These are phyloP conservation scores for Exophiala phaeomuriformis DNA, from an alignment of 2,329 filamentous ascomycete species.

Conservation along the genomic window DNA sequence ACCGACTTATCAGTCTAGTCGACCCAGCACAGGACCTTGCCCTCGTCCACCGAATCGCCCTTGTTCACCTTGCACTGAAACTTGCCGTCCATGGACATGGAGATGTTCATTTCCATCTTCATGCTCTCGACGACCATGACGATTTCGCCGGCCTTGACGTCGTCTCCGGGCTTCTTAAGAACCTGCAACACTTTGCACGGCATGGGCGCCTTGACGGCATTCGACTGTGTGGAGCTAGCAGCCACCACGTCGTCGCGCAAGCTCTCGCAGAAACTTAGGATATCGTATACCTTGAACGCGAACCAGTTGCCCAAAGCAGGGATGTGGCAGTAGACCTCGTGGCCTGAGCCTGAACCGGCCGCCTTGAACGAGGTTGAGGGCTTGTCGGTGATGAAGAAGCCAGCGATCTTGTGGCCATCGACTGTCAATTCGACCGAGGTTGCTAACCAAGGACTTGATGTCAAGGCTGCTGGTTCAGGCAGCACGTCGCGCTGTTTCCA, in stretches of 20 bases:
- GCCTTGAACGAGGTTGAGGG: not conserved
- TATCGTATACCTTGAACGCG: conserved; percentile 27
- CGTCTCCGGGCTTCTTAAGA: conserved; percentile 30
- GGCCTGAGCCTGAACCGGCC: not conserved
- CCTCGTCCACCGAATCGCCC: conserved; percentile 33
- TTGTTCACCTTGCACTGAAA: conserved; percentile 29
- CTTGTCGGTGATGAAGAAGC: conserved; percentile 21
- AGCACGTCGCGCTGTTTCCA: not conserved
- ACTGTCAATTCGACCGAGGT: conserved; percentile 22
- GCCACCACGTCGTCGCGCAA: conserved; percentile 19
- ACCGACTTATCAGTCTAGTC: conserved; percentile 1
- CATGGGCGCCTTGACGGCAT: conserved; percentile 31
- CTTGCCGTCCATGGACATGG: conserved; percentile 27
- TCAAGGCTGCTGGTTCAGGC: not conserved
- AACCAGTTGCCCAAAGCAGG: conserved; percentile 30
- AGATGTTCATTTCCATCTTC: conserved; percentile 38
- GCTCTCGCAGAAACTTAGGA: conserved; percentile 30
- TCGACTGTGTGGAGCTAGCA: conserved; percentile 15
- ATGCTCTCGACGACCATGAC: conserved; percentile 39
- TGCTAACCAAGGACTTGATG: not conserved
- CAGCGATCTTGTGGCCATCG: conserved; percentile 25
- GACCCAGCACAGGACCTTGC: conserved; percentile 29
- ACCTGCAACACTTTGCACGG: conserved; percentile 34
- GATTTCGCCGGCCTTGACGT: conserved; percentile 30
- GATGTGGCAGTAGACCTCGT: conserved; percentile 28